These are phyloP conservation scores for Pseudoperonospora humuli DNA, from an alignment of 352 stramenopile genomes.

Conservation along the genomic window DNA sequence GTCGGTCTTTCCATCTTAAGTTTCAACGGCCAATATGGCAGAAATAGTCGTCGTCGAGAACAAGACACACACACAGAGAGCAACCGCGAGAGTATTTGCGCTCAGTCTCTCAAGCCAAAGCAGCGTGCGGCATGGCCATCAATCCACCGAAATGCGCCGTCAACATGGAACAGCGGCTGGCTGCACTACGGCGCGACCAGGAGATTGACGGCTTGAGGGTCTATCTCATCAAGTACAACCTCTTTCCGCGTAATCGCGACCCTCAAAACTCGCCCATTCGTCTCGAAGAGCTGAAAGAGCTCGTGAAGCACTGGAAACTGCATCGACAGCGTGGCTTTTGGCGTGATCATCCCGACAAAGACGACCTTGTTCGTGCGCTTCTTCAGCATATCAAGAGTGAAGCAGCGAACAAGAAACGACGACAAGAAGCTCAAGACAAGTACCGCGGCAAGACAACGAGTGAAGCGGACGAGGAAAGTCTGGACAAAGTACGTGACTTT, in stretches of 20 bases:
- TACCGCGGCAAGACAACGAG: constrained; percentile 39
- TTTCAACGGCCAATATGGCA: too few species aligned
- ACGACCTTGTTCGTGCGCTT: constrained; percentile 81
- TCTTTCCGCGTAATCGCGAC: constrained; percentile 78
- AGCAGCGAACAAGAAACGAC: constrained; percentile 67
- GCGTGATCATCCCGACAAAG: constrained; percentile 85
- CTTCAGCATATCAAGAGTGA: constrained; percentile 82
- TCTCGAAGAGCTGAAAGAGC: constrained; percentile 87
- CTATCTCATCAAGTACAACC: constrained; percentile 84
- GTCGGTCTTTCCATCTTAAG: too few species aligned
- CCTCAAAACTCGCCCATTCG: constrained; percentile 81
- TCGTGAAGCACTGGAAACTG: constrained; percentile 89
- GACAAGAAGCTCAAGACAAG: constrained; percentile 75
- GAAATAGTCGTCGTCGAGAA: too few species aligned
- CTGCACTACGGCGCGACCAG: constrained; percentile 65
- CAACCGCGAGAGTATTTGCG: too few species aligned
- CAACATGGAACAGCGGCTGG: constrained; percentile 83
- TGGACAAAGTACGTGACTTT: too few species aligned
- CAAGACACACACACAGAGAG: too few species aligned
- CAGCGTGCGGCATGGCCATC: constrained; percentile 51
- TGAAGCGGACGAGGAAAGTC: constrained; percentile 11
- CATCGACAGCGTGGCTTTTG: constrained; percentile 86
- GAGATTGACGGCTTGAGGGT: constrained; percentile 77
- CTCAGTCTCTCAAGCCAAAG: not conserved
- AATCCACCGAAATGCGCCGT: constrained; percentile 72